Evolutionary conservation across 768 basidiomycete genomes (phyloP).

Genomic region (Tulasnella sp.): DNA sequence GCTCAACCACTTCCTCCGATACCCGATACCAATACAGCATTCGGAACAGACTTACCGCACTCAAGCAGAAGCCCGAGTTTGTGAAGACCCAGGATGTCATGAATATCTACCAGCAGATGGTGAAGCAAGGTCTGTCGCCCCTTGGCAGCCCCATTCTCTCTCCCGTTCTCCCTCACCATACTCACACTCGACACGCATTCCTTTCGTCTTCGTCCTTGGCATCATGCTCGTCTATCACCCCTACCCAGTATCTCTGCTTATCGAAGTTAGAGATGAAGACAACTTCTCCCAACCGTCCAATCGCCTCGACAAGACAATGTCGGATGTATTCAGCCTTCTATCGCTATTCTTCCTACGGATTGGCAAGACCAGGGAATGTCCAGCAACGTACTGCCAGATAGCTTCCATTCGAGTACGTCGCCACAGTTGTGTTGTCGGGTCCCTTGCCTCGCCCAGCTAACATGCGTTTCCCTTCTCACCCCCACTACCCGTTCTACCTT

Average conservation of each 20-base stretch:
- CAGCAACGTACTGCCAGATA: slow-evolving; percentile 92
- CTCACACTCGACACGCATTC: slow-evolving; percentile 6
- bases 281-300: slow-evolving; percentile 59
- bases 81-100: slow-evolving; percentile 92
- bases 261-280: slow-evolving; percentile 77
- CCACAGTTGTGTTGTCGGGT: not conserved
- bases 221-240: slow-evolving; percentile 15
- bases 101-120: slow-evolving; percentile 82
- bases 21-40: slow-evolving; percentile 46
- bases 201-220: not conserved
- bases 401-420: slow-evolving; percentile 87
- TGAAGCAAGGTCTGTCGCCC: slow-evolving; percentile 76
- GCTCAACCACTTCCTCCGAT: not conserved
- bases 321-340: slow-evolving; percentile 91
- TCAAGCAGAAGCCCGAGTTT: slow-evolving; percentile 89
- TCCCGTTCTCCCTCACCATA: slow-evolving; percentile 6
- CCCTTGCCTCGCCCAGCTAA: not conserved
- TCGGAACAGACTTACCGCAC: slow-evolving; percentile 86
- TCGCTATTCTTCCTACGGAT: slow-evolving; percentile 98
- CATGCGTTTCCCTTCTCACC: not conserved
- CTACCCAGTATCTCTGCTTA: slow-evolving; percentile 72
- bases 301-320: slow-evolving; percentile 86
- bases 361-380: slow-evolving; percentile 88
- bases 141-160: not conserved
- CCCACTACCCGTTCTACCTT: not conserved